Evolutionary conservation across 179 eudicot species (phyloP).

Genomic region (Silene vulgaris): DNA sequence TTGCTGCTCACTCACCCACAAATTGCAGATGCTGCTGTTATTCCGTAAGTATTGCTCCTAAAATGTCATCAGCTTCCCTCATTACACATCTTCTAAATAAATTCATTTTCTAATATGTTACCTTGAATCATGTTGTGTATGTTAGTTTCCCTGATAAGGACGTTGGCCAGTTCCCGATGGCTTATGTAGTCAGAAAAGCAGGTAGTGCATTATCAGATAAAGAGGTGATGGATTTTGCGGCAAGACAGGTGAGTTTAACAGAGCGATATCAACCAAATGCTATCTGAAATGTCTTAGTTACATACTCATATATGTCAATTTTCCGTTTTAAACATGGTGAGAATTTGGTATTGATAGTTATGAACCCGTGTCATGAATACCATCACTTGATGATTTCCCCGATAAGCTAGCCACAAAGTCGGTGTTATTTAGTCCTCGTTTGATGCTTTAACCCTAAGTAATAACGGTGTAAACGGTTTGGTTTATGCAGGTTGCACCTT

Average conservation of each 20-base stretch:
- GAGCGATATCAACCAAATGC: not conserved
- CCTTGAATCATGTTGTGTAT: not conserved
- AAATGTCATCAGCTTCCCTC: not conserved
- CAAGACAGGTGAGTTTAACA: conserved; percentile 55
- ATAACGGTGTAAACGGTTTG: not conserved
- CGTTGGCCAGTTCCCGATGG: conserved; percentile 92
- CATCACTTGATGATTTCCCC: not conserved
- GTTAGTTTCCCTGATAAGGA: conserved; percentile 77
- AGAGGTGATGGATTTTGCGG: conserved; percentile 68
- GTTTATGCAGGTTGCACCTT: conserved; percentile 75
- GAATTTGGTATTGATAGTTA: not conserved
- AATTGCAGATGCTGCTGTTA: conserved; percentile 82
- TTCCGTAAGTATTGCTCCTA: conserved; percentile 58
- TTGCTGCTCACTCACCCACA: conserved; percentile 78
- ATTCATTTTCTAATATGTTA: not conserved
- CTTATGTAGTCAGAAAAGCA: conserved; percentile 72
- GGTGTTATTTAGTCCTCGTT: not conserved
- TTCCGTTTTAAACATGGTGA: not conserved
- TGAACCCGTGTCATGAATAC: not conserved
- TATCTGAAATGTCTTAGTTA: not conserved
- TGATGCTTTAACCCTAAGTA: not conserved
- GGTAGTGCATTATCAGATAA: conserved; percentile 50
- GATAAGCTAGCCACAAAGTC: not conserved
- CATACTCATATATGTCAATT: not conserved
- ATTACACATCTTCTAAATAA: not conserved